Evolutionary conservation across 73 alveolate genomes (phyloP).

Genomic region (Paramecium pentaurelia): DNA sequence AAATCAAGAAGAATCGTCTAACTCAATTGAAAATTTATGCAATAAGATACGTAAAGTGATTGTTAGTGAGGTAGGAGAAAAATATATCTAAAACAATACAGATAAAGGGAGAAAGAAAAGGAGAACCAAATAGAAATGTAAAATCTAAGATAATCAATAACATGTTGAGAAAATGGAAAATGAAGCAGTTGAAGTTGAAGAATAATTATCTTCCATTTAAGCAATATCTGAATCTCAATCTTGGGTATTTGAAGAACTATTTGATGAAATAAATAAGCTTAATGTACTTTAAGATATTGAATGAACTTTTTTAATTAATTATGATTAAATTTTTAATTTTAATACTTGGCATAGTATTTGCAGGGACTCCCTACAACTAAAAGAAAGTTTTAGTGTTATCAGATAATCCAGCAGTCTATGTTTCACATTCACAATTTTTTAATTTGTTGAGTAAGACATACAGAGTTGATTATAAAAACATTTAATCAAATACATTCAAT

Average conservation of each 20-base stretch:
- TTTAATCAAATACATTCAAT: constrained; percentile 33
- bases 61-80: background rate
- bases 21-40: background rate
- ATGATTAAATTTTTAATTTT: background rate
- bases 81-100: background rate
- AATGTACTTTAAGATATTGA: constrained; percentile 11
- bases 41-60: background rate
- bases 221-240: constrained; percentile 2
- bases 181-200: background rate
- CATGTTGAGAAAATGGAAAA: background rate
- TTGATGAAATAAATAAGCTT: background rate
- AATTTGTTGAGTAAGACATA: background rate
- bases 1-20: background rate
- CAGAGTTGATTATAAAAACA: constrained; percentile 24
- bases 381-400: background rate
- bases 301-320: background rate
- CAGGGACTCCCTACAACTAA: background rate
- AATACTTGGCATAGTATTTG: background rate
- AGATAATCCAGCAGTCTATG: background rate
- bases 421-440: constrained; percentile 14
- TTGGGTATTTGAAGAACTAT: constrained; percentile 3
- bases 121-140: background rate
- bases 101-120: background rate
- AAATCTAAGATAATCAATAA: background rate
- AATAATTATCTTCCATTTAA: background rate